Evolutionary conservation across 768 basidiomycete genomes (phyloP), one percentile per base, ranked within the genome.

Genomic region (Tylopilus subfusipes): DNA sequence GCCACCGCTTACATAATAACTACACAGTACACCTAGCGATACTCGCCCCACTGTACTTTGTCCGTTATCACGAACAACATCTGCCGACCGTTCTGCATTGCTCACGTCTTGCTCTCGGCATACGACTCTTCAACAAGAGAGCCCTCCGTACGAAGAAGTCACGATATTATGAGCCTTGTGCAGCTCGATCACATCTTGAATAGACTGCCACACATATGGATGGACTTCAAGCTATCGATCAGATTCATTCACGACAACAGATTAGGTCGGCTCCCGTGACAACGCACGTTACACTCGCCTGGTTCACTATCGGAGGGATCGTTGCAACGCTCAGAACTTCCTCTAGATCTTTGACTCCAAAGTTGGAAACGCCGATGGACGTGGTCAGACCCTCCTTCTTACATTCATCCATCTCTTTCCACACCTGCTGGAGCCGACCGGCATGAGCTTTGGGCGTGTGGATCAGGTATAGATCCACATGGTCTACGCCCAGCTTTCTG

Each of bases 291-390:
- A 13, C 27, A 24, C 18, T 31, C 18, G 36, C 39, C 45, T 56
- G 39, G n/a, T 48, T 56, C 31, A 54, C 29, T 29, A 36, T 30
- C 10, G 42, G 43, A 27, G 29, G 47, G 33, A 44, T 21, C 16
- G 36, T 45, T 39, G 48, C 42, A 34, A 55, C 46, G 29, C 40
- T 36, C 40, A 56, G n/a, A 29, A 42, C 19, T 27, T 46, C 30
- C 30, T 53, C 29, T 3, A 55, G 16, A 14, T 55, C 44, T 7
- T 47, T 46, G 31, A 47, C 31, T 1, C 39, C 45, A 24, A 42
- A 48, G 53, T 48, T 39, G 30, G 54, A 50, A 38, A 43, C 29
- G 18, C 45, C 39, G 18, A 56, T 48, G 33, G 55, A 56, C 29
- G 5, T 49, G 33, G 54, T 38, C 34, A 44, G 34, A 33, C 51